Evolutionary conservation across 2,329 filamentous ascomycete genomes (phyloP).

Genomic region (Calonectria hawksworthii): DNA sequence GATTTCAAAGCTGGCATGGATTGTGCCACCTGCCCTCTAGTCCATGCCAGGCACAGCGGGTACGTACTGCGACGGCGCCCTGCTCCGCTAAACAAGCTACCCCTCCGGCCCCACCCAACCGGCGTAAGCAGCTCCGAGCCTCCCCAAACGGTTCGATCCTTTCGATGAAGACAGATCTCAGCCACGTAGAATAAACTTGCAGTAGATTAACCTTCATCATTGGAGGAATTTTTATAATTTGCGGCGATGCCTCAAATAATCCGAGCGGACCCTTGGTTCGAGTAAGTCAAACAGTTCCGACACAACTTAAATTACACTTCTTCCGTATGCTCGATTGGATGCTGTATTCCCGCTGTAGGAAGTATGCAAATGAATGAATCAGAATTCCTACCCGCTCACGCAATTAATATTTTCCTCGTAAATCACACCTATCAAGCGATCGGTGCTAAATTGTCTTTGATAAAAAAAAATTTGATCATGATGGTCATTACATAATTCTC

Average conservation of each 20-base stretch:
- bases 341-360: neutral
- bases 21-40: neutral
- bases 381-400: neutral
- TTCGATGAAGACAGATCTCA: neutral
- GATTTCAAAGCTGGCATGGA: constrained; percentile 10
- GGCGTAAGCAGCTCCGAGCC: constrained; percentile 22
- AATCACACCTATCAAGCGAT: too few species aligned
- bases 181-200: neutral
- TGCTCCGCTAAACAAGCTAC: constrained; percentile 28
- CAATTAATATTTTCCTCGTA: too few species aligned
- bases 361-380: neutral
- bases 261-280: neutral
- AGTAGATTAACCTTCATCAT: neutral
- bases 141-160: constrained; percentile 7
- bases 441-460: too few species aligned
- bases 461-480: neutral
- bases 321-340: neutral
- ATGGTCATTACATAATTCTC: neutral
- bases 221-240: neutral
- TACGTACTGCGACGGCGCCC: neutral
- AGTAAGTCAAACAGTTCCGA: neutral
- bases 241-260: neutral
- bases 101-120: constrained; percentile 28
- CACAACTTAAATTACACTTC: neutral
- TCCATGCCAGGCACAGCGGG: neutral